These are phyloP conservation scores for Juglanconis oblonga DNA, from an alignment of 2,329 filamentous ascomycete species.

Conservation along the genomic window DNA sequence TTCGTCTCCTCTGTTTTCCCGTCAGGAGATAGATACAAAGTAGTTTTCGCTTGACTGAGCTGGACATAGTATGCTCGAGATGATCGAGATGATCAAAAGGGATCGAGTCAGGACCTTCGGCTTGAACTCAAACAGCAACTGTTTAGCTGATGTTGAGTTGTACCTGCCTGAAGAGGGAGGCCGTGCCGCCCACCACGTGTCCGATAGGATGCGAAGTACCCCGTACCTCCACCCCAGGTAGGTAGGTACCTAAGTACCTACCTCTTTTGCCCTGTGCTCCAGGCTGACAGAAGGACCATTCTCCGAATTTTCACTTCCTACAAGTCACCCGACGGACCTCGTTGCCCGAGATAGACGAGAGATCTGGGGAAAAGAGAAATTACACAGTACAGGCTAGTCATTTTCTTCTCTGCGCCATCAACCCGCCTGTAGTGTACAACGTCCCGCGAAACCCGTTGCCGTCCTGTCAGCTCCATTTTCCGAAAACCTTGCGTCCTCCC, in stretches of 20 bases:
- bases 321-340: background rate
- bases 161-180: conserved; percentile 8
- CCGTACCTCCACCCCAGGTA: too few relatives aligned
- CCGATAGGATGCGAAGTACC: background rate
- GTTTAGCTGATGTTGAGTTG: background rate
- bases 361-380: background rate
- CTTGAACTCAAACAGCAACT: too few relatives aligned
- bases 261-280: too few relatives aligned
- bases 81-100: too few relatives aligned
- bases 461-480: background rate
- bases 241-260: too few relatives aligned
- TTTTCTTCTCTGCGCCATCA: background rate
- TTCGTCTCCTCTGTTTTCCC: too few relatives aligned
- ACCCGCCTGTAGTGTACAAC: background rate
- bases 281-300: too few relatives aligned
- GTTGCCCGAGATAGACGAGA: background rate
- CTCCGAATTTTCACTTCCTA: background rate
- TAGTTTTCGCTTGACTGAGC: too few relatives aligned
- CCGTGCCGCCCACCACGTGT: background rate
- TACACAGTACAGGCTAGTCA: background rate
- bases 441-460: background rate
- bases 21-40: too few relatives aligned
- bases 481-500: background rate
- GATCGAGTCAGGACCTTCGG: too few relatives aligned
- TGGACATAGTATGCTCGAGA: too few relatives aligned